Evolutionary conservation across 2,329 filamentous ascomycete species (phyloP), one percentile per base, ranked within the genome.

Genomic region (Ascochyta clinopodiicola): DNA sequence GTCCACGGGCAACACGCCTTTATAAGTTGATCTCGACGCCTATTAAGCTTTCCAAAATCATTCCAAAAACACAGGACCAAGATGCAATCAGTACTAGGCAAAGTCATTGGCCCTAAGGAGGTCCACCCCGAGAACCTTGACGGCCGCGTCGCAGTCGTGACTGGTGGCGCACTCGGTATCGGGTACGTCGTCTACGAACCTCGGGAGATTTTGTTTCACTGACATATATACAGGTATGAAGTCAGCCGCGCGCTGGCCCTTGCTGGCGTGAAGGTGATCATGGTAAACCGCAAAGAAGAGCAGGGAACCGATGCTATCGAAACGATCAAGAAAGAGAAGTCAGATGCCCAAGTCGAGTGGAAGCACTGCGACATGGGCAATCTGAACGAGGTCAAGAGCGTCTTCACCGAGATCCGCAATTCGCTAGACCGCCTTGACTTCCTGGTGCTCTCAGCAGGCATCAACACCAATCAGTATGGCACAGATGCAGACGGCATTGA

Each of bases 361-460:
- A 61, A 72, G 38, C 66, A 69, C 19, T 81, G 78, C 47, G 78
- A 81, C 56, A 49, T 80, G 56, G 78, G 75, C 6, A 72, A 72
- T 44, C 66, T 80, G 3, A 64, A 65, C 5, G 58, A 79, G 42
- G 69, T 78, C 3, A 72, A 73, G 43, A 64, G 71, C 12, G 76
- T 79, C 2, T 81, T 80, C 50, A 68, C 65, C 0, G 57, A 61
- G 1, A 59, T 80, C 2, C 63, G 73, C 0, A 65, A 77, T 2
- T 65, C 60, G 0, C 72, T 79, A 10, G 64, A 75, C 1, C 65
- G 78, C 1, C 63, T 81, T 9, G 78, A 81, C 54, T 71, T 79
- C 42, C 64, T 80, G n/a, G 75, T 80, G 0, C 62, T 79, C 1
- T 77, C 72, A 0, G 78, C 79, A 0, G 79, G 79, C 4, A 80